Evolutionary conservation across 2,329 filamentous ascomycete species (phyloP).

Genomic region (Cylindrodendrum hubeiense): DNA sequence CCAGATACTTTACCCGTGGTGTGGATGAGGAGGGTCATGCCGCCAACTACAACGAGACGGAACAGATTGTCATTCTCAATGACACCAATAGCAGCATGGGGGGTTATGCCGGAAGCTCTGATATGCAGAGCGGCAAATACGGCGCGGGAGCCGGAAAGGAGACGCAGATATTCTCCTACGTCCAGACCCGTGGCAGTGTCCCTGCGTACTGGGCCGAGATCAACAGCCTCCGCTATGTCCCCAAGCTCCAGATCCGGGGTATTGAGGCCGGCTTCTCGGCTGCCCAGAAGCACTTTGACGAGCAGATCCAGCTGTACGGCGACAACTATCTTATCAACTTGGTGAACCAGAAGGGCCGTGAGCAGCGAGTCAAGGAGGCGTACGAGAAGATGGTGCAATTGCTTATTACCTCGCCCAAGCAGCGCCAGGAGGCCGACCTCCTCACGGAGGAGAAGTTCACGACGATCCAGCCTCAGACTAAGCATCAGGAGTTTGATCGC

Average conservation of each 20-base stretch:
- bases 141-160: constrained; percentile 74
- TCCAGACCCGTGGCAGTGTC: constrained; percentile 96
- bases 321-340: constrained; percentile 98
- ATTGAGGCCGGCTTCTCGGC: constrained; percentile 84
- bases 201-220: constrained; percentile 97
- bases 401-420: constrained; percentile 76
- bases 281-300: constrained; percentile 88
- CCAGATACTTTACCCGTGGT: constrained; percentile 93
- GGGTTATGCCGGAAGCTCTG: constrained; percentile 82
- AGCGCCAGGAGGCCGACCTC: constrained; percentile 74
- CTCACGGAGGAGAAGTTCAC: constrained; percentile 84
- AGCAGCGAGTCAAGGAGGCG: constrained; percentile 88
- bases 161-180: constrained; percentile 91
- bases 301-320: constrained; percentile 93
- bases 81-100: constrained; percentile 80
- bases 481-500: constrained; percentile 77
- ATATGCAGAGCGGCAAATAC: constrained; percentile 80
- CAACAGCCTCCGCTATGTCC: constrained; percentile 92
- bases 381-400: constrained; percentile 91
- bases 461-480: constrained; percentile 74
- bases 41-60: constrained; percentile 99
- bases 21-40: constrained; percentile 94
- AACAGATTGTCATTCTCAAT: constrained; percentile 91
- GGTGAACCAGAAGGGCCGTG: constrained; percentile 95
- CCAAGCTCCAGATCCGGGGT: constrained; percentile 87